Conservation (phyloP, 768 basidiomycete genomes). For the Hericium alpestre region DNA sequence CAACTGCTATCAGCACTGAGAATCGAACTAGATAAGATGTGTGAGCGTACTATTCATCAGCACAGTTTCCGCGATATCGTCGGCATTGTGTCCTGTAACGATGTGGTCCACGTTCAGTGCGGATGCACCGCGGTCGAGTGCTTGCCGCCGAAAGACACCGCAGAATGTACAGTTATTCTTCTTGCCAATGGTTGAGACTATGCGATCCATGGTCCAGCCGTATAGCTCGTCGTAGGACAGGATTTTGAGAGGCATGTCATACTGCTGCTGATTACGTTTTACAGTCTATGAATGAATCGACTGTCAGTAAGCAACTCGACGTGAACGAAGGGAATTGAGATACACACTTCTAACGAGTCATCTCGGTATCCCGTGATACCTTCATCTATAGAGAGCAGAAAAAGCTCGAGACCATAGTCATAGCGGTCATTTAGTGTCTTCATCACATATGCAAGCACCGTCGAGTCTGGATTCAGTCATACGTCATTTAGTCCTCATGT, state of each 20-base stretch:
- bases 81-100: conserved; percentile 97
- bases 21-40: background rate
- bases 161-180: conserved; percentile 99
- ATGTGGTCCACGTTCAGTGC: conserved; percentile 89
- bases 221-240: conserved; percentile 93
- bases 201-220: conserved; percentile 98
- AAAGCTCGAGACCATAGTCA: conserved; percentile 82
- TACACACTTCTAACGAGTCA: conserved; percentile 80
- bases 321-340: background rate
- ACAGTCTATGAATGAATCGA: conserved; percentile 57
- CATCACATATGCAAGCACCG: conserved; percentile 95
- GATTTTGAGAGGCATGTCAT: conserved; percentile 91
- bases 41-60: conserved; percentile 86
- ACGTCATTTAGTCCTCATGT: background rate
- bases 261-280: conserved; percentile 92
- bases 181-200: conserved; percentile 88
- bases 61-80: conserved; percentile 98
- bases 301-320: background rate
- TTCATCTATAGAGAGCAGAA: conserved; percentile 93
- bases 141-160: conserved; percentile 93
- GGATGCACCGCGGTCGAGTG: conserved; percentile 88
- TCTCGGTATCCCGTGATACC: conserved; percentile 98
- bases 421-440: conserved; percentile 91
- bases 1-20: background rate
- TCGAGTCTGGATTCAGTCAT: conserved; percentile 59